These are phyloP conservation scores for Saccharomycopsis fermentans DNA, from an alignment of 805 yeast species.

Conservation along the genomic window DNA sequence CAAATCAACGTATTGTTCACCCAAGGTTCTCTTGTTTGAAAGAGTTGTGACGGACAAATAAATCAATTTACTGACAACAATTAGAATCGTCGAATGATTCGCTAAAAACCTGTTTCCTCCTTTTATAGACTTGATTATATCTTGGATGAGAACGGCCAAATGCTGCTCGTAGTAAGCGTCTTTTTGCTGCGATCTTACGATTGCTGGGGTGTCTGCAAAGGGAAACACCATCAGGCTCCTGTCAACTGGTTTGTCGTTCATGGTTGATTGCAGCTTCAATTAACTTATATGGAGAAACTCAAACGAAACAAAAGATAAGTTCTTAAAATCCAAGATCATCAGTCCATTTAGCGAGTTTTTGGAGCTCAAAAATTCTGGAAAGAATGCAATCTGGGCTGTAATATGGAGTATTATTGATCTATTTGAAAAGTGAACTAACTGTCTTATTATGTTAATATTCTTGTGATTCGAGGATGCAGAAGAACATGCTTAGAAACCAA, in stretches of 20 bases:
- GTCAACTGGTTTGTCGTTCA: neutral
- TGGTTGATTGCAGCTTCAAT: neutral
- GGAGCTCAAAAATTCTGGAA: no score
- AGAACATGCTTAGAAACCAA: neutral
- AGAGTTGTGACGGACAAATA: slow-evolving; percentile 72
- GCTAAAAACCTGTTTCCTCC: slow-evolving; percentile 47
- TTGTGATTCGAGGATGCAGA: neutral
- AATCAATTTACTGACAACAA: slow-evolving; percentile 44
- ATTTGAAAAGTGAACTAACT: neutral
- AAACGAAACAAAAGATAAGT: no score
- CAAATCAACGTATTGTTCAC: slow-evolving; percentile 89
- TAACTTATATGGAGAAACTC: no score
- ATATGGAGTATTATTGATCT: no score
- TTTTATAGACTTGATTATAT: slow-evolving; percentile 42
- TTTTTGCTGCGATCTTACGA: slow-evolving; percentile 86
- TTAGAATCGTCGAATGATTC: slow-evolving; percentile 52
- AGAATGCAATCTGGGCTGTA: no score
- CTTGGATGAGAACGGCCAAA: slow-evolving; percentile 44
- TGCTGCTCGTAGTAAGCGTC: slow-evolving; percentile 62
- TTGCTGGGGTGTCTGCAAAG: slow-evolving; percentile 80
- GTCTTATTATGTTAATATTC: neutral
- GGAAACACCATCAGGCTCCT: slow-evolving; percentile 27
- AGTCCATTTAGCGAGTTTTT: no score
- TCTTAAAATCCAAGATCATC: no score
- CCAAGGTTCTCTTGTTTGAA: slow-evolving; percentile 69